Base-by-base conservation (phyloP, 2,329 filamentous ascomycete genomes). In the Kalaharituber pfeilii region DNA sequence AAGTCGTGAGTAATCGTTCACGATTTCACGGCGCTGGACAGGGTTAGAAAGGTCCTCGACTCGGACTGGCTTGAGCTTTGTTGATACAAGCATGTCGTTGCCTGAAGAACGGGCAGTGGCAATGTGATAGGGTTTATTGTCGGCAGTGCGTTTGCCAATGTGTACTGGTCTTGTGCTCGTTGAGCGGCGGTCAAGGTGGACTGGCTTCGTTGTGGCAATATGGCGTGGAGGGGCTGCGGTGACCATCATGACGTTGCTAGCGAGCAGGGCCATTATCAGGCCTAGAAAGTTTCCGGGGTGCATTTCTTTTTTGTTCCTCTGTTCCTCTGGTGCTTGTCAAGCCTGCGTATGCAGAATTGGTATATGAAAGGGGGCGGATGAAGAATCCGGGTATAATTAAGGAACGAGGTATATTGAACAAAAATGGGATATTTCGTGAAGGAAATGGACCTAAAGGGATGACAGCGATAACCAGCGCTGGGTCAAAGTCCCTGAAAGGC, bases 1-100 rank as follows among this genome's bases (percentile, higher is more conserved):
- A 5, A 60, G 52, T 3, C 47, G 50, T 9, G 53, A 52, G 39
- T 57, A 57, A 28, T 60, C 56, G 5, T 50, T 45, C 11, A 15
- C 26, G 25, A 22, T 47, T 11, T 47, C n/a, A 25, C 42, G 42
- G n/a, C 42, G 42, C 3, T 22, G 42, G 13, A 47, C n/a, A 11
- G 13, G 13, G 22, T 25, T 4, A 13, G 13, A 2, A 8, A n/a
- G 22, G 20, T 25, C 22, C 9, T 36, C 30, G 3, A 47, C 15
- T 22, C 42, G n/a, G 42, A 47, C 42, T 18, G 42, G 42, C n/a
- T 25, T 18, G 9, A 47, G 42, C 20, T 18, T 25, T 15, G 22
- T 47, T n/a, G 20, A 18, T 13, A 11, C 42, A n/a, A n/a, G n/a
- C n/a, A n/a, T n/a, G n/a, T n/a, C n/a, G n/a, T n/a, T n/a, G n/a